Base-by-base conservation (phyloP, 345 rosid species). In the Syzygium jambos region DNA sequence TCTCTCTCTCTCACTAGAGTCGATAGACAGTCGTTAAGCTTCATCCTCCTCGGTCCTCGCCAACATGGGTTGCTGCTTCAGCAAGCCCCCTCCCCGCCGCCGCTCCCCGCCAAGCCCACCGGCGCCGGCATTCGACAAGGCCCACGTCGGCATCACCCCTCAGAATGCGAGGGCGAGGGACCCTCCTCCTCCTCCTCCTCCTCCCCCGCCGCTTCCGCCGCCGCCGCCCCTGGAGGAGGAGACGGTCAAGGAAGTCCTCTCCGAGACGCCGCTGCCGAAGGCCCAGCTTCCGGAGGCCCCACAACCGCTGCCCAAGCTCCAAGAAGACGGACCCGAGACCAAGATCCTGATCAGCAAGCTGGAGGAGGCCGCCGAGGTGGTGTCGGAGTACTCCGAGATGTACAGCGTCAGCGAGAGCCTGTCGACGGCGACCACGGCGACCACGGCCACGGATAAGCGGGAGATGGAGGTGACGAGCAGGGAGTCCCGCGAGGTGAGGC, bases 161-260 rank as follows among this genome's bases (percentile, higher is more conserved):
- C 82, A 19, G 49, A 38, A 73, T 38, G 82, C 82, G 82, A 22
- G 49, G 27, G 21, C 7, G 82, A 73, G 82, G 46, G 38, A 73
- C 82, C 82, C 82, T 68, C 46, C 80, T 34, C 80, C 78, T 30
- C 63, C 51, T 15, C 73, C 59, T 78, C 84, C 52, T 11, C 43
- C 34, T 25, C 85, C 85, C 0, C 85, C 85, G 38, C 85, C 52
- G 51, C 16, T 86, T n/a, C 85, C 84, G 80, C 85, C 84, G 84
- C 91, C 8, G 87, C 91, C 89, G 25, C 87, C 90, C 17, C 46
- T 43, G 46, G 98, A 94, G 86, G 95, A 94, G 93, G 98, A 95
- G 89, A 88, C 92, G 15, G 96, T 95, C 5, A 94, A 95, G 87
- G 96, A 96, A 91, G 95, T 95, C 21, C 93, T 93, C 52, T 94